Evolutionary conservation across 2,329 filamentous ascomycete genomes (phyloP).

Genomic region (Colletotrichum lupini): DNA sequence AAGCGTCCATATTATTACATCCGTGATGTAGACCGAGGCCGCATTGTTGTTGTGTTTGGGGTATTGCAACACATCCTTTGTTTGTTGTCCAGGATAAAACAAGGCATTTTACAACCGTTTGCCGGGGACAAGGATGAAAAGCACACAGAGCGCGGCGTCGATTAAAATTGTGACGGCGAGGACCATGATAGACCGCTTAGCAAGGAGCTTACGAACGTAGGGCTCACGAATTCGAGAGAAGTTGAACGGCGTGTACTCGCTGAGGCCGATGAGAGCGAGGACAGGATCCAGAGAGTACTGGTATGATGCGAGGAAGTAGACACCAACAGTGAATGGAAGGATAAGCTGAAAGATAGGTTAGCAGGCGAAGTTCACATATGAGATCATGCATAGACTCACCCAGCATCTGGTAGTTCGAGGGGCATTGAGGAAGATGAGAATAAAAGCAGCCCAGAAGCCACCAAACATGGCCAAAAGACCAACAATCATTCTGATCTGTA

Average conservation of each 20-base stretch:
- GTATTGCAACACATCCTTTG: conserved; percentile 9
- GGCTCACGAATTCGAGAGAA: conserved; percentile 90
- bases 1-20: not conserved
- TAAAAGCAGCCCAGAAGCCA: conserved; percentile 93
- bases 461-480: conserved; percentile 89
- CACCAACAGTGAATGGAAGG: conserved; percentile 89
- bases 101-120: conserved; percentile 71
- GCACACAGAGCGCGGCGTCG: conserved; percentile 82
- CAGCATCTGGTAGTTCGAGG: conserved; percentile 81
- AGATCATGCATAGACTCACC: conserved; percentile 66
- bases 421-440: conserved; percentile 90
- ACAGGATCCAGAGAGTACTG: conserved; percentile 96
- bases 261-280: conserved; percentile 87
- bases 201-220: conserved; percentile 87
- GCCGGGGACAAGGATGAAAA: conserved; percentile 96
- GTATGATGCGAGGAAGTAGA: conserved; percentile 90
- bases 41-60: not conserved
- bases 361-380: not conserved
- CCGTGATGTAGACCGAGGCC: not conserved
- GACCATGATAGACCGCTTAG: conserved; percentile 85
- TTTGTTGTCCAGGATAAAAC: conserved; percentile 6
- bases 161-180: conserved; percentile 79
- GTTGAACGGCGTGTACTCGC: conserved; percentile 96
- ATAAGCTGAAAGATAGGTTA: conserved; percentile 62
- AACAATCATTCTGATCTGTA: conserved; percentile 85